Percentiles rank a stretch among this genome's conserved stretches.
These are phyloP conservation scores for Batrachochytrium dendrobatidis DNA, from an alignment of 371 early-diverging fungal genomes.

Conservation along the genomic window DNA sequence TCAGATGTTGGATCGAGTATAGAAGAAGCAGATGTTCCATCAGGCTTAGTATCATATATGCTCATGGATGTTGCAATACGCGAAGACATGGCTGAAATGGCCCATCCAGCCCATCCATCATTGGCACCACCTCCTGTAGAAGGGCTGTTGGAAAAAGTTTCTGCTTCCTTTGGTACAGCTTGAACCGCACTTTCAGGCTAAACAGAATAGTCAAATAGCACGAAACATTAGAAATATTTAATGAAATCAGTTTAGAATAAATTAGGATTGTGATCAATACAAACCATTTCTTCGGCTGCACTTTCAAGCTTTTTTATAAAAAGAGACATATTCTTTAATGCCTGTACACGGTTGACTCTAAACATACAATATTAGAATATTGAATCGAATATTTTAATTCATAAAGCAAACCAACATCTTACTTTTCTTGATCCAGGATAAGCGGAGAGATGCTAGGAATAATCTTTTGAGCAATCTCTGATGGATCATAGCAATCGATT, in stretches of 20 bases:
- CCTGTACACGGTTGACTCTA: constrained; percentile 68
- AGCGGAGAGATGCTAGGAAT: constrained; percentile 68
- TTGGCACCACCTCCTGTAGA: background rate
- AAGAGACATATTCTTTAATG: constrained; percentile 60
- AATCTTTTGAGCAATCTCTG: constrained; percentile 64
- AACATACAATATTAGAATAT: too few relatives aligned
- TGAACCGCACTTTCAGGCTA: constrained; percentile 9
- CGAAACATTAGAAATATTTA: background rate
- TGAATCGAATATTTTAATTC: too few relatives aligned
- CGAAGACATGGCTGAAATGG: constrained; percentile 54
- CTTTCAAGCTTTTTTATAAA: constrained; percentile 61
- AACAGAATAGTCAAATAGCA: background rate
- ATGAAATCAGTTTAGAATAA: background rate
- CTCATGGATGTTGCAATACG: too few relatives aligned
- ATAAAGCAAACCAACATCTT: constrained; percentile 10
- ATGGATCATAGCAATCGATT: constrained; percentile 56
- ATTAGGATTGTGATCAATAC: background rate
- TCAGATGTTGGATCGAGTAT: too few relatives aligned
- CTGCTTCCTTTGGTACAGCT: constrained; percentile 3
- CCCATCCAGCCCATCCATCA: constrained; percentile 66
- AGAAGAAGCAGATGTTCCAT: too few relatives aligned
- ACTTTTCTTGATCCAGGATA: constrained; percentile 82
- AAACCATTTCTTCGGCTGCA: constrained; percentile 62
- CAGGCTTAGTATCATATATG: too few relatives aligned
- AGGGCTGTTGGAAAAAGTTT: background rate